Percentiles rank a stretch among this genome's conserved stretches.
phyloP scores from a whole-genome alignment of 805 yeast genomes.

The Barnettozyma vustinii region DNA sequence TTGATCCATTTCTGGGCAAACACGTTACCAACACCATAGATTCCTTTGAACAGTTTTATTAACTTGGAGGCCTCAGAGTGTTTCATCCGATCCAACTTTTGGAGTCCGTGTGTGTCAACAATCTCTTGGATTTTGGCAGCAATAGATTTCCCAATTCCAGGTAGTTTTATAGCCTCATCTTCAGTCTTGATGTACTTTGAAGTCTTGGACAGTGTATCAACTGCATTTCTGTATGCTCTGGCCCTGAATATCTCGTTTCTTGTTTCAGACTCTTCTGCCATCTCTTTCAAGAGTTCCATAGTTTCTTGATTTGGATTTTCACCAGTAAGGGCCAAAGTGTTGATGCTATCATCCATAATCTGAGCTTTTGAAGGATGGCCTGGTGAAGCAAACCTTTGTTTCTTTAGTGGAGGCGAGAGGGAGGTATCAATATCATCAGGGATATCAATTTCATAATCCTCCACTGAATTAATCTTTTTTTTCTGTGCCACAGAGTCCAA shows the following conservation, averaged over 20 bases:
- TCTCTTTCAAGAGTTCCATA: conserved; percentile 15
- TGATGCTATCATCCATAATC: conserved; percentile 7
- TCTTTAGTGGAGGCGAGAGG: not conserved
- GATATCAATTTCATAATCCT: conserved; percentile 11
- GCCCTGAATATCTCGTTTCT: conserved; percentile 34
- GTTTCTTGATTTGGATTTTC: conserved; percentile 21
- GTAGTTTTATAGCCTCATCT: conserved; percentile 34
- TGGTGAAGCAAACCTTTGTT: not conserved
- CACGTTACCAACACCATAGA: conserved; percentile 46
- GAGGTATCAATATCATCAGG: not conserved
- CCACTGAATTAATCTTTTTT: not conserved
- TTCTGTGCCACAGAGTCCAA: conserved; percentile 15
- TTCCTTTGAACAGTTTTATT: conserved; percentile 31
- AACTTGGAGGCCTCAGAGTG: conserved; percentile 25
- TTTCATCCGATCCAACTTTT: conserved; percentile 17
- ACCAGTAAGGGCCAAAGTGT: conserved; percentile 4
- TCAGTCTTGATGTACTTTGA: conserved; percentile 27
- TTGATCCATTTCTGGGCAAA: conserved; percentile 37
- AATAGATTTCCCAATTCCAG: conserved; percentile 37
- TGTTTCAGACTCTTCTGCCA: conserved; percentile 18
- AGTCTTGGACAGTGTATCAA: conserved; percentile 30
- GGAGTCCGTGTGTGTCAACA: conserved; percentile 30
- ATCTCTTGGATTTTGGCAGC: conserved; percentile 43
- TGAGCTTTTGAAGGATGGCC: conserved; percentile 5
- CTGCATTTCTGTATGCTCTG: conserved; percentile 40